Base-by-base conservation (phyloP, 257 asterid species). In the Penstemon newberryi region DNA sequence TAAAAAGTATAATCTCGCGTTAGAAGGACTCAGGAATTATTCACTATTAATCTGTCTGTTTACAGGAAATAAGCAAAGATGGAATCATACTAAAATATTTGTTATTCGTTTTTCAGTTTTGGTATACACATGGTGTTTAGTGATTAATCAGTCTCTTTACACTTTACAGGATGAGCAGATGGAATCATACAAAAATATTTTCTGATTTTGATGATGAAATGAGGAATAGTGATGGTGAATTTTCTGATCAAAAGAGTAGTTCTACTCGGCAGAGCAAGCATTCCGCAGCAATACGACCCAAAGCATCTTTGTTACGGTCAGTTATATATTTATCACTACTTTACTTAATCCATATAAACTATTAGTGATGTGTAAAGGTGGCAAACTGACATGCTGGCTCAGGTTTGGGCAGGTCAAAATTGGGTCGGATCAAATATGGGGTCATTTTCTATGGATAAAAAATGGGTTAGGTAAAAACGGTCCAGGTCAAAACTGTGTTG, bases 111-210 rank as follows among this genome's bases (percentile, higher is more conserved):
- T 25, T 25, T 25, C 33, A 25, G 33, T 41, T 58, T 3, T 42
- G 61, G 37, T 63, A 3, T 40, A 60, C 45, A 39, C 55, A 19
- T 64, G 47, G 43, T 64, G 40, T 54, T 25, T 25, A 45, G 11
- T 70, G 38, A 36, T 67, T 60, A 33, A 18, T 65, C 52, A 39
- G 63, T 65, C 40, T 70, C 18, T 72, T 72, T 63, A 53, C 96
- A 90, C 33, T 25, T 25, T 54, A 53, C 96, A 93, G 97, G 90
- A 75, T 80, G 38, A 94, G 97, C 80, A 76, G 78, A 83, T 91
- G 97, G 97, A 91, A 94, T 72, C 96, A 91, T 77, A 85, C 99
- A 43, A 89, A 72, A 79, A 78, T 94, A 74, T 94, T 94, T 74
- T 91, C 96, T 59, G 99, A 94, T 72, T 84, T 84, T 10, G 89